These are phyloP conservation scores for Hypoxylon sp. DNA, from an alignment of 2,329 filamentous ascomycete species.

Conservation along the genomic window DNA sequence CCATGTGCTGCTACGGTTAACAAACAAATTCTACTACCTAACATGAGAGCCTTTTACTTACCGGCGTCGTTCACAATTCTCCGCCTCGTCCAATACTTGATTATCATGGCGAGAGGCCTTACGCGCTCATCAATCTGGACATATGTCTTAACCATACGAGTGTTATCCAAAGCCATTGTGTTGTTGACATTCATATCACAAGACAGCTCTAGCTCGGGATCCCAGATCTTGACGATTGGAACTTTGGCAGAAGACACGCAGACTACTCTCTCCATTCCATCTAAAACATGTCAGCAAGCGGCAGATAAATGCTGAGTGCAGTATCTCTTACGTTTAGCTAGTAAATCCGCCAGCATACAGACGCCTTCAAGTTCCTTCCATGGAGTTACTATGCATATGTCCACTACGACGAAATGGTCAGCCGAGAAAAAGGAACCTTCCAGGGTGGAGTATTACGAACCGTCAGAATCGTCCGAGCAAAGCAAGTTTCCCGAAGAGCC, in stretches of 20 bases:
- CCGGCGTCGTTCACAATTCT: constrained; percentile 96
- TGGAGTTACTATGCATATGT: constrained; percentile 95
- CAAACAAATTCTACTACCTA: neutral
- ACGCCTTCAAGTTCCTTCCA: constrained; percentile 91
- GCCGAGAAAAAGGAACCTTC: constrained; percentile 34
- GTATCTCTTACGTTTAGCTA: constrained; percentile 81
- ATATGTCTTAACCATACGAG: constrained; percentile 97
- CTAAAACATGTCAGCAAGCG: constrained; percentile 66
- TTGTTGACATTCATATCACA: constrained; percentile 99
- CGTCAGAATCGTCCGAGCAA: constrained; percentile 95
- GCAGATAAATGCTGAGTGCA: constrained; percentile 6
- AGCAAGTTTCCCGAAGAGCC: constrained; percentile 97
- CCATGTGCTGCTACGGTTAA: constrained; percentile 76
- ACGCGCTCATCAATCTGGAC: constrained; percentile 93
- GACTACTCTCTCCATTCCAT: constrained; percentile 96
- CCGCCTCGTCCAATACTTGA: constrained; percentile 97
- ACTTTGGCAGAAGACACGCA: constrained; percentile 97
- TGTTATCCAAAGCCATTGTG: constrained; percentile 93
- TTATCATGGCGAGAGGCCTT: constrained; percentile 92
- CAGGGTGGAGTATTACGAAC: constrained; percentile 66
- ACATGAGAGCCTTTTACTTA: constrained; percentile 63
- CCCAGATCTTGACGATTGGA: constrained; percentile 98
- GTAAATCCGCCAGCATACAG: constrained; percentile 88
- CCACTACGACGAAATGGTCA: constrained; percentile 72
- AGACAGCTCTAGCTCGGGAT: constrained; percentile 88